A percentile compares a stretch with the other conserved stretches of the same genome.
Evolutionary conservation across 1,284 basidiomycete species (phyloP).

Genomic region (Ustilago curta): DNA sequence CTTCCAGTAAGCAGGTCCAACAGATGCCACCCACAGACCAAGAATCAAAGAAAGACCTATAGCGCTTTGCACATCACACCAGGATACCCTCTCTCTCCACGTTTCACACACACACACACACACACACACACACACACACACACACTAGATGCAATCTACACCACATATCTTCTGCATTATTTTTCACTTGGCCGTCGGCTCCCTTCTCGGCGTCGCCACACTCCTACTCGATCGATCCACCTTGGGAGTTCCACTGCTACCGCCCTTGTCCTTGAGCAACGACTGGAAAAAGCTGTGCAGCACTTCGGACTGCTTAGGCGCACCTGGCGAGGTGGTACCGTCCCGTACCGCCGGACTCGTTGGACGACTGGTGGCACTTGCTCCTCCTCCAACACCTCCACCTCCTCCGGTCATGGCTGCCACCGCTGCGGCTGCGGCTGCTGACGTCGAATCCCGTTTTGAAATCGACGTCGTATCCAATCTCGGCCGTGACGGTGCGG

Average conservation of each 20-base stretch:
- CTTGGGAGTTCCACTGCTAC: constrained; percentile 27
- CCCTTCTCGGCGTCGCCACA: not conserved
- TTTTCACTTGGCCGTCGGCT: not conserved
- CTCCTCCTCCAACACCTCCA: too few relatives aligned
- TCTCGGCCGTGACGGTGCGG: constrained; percentile 7
- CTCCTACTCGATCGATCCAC: constrained; percentile 17
- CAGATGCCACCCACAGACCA: constrained; percentile 38
- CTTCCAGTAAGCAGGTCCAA: constrained; percentile 45
- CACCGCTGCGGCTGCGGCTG: constrained; percentile 30
- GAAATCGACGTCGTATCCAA: not conserved
- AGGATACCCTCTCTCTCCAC: constrained; percentile 4
- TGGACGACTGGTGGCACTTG: constrained; percentile 21
- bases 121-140: not conserved
- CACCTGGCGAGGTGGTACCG: constrained; percentile 27
- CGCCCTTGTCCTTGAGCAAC: constrained; percentile 45
- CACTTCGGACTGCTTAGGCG: constrained; percentile 62
- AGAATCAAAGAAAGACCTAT: constrained; percentile 30
- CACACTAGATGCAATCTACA: not conserved
- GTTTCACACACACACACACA: not conserved
- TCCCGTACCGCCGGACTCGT: constrained; percentile 33
- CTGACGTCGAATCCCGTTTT: constrained; percentile 32
- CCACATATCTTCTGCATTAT: too few relatives aligned
- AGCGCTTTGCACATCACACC: not conserved
- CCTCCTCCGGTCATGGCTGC: constrained; percentile 28
- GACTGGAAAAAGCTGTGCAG: constrained; percentile 66